These are phyloP conservation scores for Xylaria sp. DNA, from an alignment of 2,329 filamentous ascomycete species.

Conservation along the genomic window DNA sequence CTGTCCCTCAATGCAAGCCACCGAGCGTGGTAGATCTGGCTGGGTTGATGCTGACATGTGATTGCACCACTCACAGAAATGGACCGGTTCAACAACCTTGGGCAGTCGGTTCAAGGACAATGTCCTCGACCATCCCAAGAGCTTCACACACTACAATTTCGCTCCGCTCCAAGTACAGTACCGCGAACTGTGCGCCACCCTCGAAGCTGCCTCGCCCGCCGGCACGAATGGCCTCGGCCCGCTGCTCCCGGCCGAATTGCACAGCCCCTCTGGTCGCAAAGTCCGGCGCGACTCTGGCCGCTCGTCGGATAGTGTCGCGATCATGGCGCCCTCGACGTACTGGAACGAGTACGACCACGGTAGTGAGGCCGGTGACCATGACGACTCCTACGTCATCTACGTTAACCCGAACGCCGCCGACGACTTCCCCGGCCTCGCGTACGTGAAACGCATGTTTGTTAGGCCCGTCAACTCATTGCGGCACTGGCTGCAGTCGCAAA, in stretches of 20 bases:
- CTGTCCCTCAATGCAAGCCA: slow-evolving; percentile 11
- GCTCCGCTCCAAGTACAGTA: slow-evolving; percentile 61
- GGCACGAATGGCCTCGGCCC: slow-evolving; percentile 30
- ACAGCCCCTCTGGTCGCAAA: slow-evolving; percentile 30
- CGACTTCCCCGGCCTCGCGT: slow-evolving; percentile 71
- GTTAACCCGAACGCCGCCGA: slow-evolving; percentile 73
- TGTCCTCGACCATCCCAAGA: slow-evolving; percentile 72
- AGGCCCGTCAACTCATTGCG: slow-evolving; percentile 62
- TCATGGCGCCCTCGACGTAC: slow-evolving; percentile 56
- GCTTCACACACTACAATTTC: slow-evolving; percentile 76
- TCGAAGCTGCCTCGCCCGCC: slow-evolving; percentile 59
- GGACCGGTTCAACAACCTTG: slow-evolving; percentile 77
- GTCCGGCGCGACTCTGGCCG: slow-evolving; percentile 15
- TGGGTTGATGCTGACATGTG: slow-evolving; percentile 25
- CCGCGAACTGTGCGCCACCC: slow-evolving; percentile 59
- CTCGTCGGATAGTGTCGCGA: slow-evolving; percentile 35
- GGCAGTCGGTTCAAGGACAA: slow-evolving; percentile 73
- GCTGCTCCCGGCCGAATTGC: slow-evolving; percentile 29
- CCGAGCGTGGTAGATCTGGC: slow-evolving; percentile 16
- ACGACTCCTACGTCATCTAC: slow-evolving; percentile 77
- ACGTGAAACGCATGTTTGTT: slow-evolving; percentile 64
- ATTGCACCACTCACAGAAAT: slow-evolving; percentile 66
- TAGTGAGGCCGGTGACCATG: slow-evolving; percentile 70
- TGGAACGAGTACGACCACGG: slow-evolving; percentile 92
- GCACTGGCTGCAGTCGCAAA: slow-evolving; percentile 56